Percentiles rank a stretch among this genome's conserved stretches.
Conservation (phyloP, 495 filamentous ascomycete species). For the Hypoxylon fuscum region DNA sequence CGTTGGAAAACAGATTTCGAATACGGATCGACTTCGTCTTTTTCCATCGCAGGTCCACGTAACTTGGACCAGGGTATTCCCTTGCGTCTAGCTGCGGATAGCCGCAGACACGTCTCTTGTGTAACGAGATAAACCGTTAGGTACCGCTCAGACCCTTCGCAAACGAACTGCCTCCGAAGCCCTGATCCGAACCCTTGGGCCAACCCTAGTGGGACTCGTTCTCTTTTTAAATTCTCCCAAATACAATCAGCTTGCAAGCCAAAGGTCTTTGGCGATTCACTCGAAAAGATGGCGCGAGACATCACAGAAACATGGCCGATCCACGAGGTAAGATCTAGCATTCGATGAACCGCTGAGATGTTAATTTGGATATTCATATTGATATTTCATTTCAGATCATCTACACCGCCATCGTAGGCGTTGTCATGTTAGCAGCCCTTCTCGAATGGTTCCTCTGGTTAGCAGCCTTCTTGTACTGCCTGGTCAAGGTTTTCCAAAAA, state of each 20-base stretch:
- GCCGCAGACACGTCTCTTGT: slow-evolving; percentile 33
- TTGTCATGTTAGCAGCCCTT: slow-evolving; percentile 83
- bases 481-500: slow-evolving; percentile 88
- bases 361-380: background rate
- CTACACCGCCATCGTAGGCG: slow-evolving; percentile 83
- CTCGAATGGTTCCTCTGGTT: slow-evolving; percentile 97
- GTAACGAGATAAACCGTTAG: slow-evolving; percentile 21
- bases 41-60: slow-evolving; percentile 1
- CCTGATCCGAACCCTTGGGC: slow-evolving; percentile 17
- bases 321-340: slow-evolving; percentile 65
- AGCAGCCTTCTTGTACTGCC: slow-evolving; percentile 89
- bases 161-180: slow-evolving; percentile 9
- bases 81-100: slow-evolving; percentile 36
- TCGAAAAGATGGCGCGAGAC: slow-evolving; percentile 53
- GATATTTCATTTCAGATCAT: slow-evolving; percentile 53
- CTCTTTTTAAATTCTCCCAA: background rate
- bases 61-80: slow-evolving; percentile 12
- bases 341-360: background rate
- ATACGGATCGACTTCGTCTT: slow-evolving; percentile 8
- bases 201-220: background rate
- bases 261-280: background rate
- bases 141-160: slow-evolving; percentile 3
- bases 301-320: slow-evolving; percentile 63
- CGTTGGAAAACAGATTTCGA: background rate
- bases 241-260: background rate